These are phyloP conservation scores for Backusella sp. DNA, from an alignment of 192 early-diverging fungal species.

Conservation along the genomic window DNA sequence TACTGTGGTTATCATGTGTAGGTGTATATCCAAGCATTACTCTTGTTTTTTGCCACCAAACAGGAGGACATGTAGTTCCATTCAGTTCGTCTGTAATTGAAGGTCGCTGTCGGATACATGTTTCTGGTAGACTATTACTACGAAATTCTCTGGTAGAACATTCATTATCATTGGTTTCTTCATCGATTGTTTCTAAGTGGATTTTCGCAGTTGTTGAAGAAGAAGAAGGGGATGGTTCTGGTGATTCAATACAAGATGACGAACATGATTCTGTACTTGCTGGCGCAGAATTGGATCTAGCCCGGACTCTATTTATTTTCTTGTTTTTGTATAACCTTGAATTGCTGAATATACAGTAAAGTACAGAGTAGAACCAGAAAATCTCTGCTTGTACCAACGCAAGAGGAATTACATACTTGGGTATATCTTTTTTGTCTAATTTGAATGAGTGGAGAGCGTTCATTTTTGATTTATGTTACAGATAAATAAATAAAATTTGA, in stretches of 20 bases:
- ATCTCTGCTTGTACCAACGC: conserved; percentile 9
- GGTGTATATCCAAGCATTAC: conserved; percentile 6
- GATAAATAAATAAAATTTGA: not conserved
- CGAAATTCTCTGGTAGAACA: not conserved
- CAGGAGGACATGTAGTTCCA: conserved; percentile 12
- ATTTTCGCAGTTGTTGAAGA: not conserved
- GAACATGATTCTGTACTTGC: not conserved
- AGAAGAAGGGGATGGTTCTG: not conserved
- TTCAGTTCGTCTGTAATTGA: not conserved
- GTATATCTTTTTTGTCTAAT: conserved; percentile 2
- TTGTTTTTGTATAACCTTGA: not conserved
- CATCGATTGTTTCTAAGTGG: not conserved
- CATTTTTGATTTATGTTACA: not conserved
- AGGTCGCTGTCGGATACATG: not conserved
- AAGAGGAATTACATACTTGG: conserved; percentile 2
- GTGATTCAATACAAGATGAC: no score
- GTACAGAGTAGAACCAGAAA: conserved; percentile 4
- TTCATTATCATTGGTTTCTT: not conserved
- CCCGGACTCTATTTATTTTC: not conserved
- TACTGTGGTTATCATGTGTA: not conserved
- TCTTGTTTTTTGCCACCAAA: conserved; percentile 16
- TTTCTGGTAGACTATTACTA: not conserved
- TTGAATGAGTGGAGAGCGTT: not conserved
- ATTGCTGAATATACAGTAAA: conserved; percentile 2
- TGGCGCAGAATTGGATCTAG: not conserved